A percentile compares a stretch with the other conserved stretches of the same genome.
Conservation (phyloP, 2,329 filamentous ascomycete species). For the Plenodomus biglobosus region DNA sequence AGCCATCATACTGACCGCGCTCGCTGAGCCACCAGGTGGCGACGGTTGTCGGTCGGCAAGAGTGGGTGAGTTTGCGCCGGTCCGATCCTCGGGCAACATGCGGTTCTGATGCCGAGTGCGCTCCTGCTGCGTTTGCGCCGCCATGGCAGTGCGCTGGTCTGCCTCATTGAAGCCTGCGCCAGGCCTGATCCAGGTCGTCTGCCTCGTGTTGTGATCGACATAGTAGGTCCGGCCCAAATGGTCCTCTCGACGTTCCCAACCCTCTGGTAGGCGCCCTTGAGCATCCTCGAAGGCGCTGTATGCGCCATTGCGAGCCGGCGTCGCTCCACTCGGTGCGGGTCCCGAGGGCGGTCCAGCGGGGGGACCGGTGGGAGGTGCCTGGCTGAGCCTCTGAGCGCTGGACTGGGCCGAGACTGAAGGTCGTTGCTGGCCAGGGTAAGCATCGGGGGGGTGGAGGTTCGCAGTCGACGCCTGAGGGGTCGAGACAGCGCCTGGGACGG, state of each 20-base stretch:
- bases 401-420: conserved; percentile 26
- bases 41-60: conserved; percentile 57
- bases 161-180: conserved; percentile 75
- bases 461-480: conserved; percentile 45
- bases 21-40: conserved; percentile 47
- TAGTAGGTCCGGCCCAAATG: conserved; percentile 96
- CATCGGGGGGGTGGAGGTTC: conserved; percentile 41
- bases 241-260: conserved; percentile 95
- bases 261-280: conserved; percentile 87
- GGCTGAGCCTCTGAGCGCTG: conserved; percentile 31
- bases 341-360: conserved; percentile 49
- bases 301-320: conserved; percentile 47
- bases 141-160: conserved; percentile 75
- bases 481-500: conserved; percentile 34
- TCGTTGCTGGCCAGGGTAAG: conserved; percentile 40
- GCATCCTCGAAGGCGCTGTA: conserved; percentile 94
- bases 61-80: conserved; percentile 87
- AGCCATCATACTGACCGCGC: conserved; percentile 82
- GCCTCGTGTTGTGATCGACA: conserved; percentile 94
- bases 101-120: conserved; percentile 92
- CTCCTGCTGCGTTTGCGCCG: conserved; percentile 90
- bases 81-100: conserved; percentile 92
- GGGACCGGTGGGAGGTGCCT: conserved; percentile 33
- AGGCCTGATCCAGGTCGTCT: conserved; percentile 94
- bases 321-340: conserved; percentile 37